Evolutionary conservation across 179 eudicot species (phyloP).

Genomic region (Beta lomatogona): DNA sequence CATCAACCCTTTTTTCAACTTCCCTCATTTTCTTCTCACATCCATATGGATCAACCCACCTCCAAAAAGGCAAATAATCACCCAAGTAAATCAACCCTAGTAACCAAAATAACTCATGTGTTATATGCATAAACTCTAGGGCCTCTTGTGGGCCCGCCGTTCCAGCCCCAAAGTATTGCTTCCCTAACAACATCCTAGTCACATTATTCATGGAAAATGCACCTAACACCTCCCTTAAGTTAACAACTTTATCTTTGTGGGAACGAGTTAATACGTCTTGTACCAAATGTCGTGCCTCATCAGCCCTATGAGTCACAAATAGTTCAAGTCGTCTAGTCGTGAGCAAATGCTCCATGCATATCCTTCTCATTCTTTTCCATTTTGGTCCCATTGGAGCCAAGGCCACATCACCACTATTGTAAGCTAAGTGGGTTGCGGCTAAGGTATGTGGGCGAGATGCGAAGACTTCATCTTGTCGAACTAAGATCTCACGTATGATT

Average conservation of each 20-base stretch:
- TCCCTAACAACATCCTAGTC: slow-evolving; percentile 92
- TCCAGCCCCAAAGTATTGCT: slow-evolving; percentile 79
- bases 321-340: slow-evolving; percentile 84
- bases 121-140: slow-evolving; percentile 86
- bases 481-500: slow-evolving; percentile 72
- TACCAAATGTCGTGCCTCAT: slow-evolving; percentile 82
- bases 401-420: slow-evolving; percentile 85
- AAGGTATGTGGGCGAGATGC: slow-evolving; percentile 86
- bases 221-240: slow-evolving; percentile 81
- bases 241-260: slow-evolving; percentile 42
- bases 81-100: slow-evolving; percentile 93
- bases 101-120: slow-evolving; percentile 86
- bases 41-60: slow-evolving; percentile 88
- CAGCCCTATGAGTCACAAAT: slow-evolving; percentile 59
- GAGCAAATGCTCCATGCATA: slow-evolving; percentile 88
- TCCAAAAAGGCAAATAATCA: slow-evolving; percentile 93
- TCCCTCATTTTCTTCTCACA: slow-evolving; percentile 93
- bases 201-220: slow-evolving; percentile 97
- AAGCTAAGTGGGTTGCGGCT: slow-evolving; percentile 83
- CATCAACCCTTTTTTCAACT: slow-evolving; percentile 91
- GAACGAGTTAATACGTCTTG: slow-evolving; percentile 60
- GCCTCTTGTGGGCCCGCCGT: slow-evolving; percentile 83
- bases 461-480: slow-evolving; percentile 80
- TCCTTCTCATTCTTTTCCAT: slow-evolving; percentile 91
- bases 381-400: slow-evolving; percentile 92